These are phyloP conservation scores for Spinellus fusiger DNA, from an alignment of 192 early-diverging fungal species.

Conservation along the genomic window DNA sequence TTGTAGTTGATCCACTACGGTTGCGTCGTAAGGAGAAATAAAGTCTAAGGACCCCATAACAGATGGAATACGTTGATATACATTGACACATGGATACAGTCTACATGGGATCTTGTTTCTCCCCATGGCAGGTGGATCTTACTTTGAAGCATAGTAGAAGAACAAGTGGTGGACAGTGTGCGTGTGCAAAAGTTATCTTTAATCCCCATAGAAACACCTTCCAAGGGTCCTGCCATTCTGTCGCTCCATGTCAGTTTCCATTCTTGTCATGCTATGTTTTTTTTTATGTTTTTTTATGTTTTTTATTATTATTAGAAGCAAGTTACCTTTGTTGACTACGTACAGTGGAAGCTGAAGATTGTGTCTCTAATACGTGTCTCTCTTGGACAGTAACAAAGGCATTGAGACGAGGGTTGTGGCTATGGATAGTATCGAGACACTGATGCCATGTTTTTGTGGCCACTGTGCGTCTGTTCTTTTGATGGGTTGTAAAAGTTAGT, in stretches of 20 bases:
- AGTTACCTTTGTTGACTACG: not conserved
- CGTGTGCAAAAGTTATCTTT: conserved; percentile 79
- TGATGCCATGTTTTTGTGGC: not conserved
- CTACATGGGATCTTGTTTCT: not conserved
- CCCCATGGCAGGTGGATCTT: conserved; percentile 19
- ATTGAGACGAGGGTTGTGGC: conserved; percentile 35
- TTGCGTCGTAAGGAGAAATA: conserved; percentile 66
- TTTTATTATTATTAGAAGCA: not conserved
- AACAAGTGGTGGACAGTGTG: conserved; percentile 64
- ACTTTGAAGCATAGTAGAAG: conserved; percentile 61
- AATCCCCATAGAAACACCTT: conserved; percentile 63
- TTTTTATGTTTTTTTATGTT: not conserved
- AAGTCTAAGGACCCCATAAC: conserved; percentile 40
- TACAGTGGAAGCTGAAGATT: not conserved
- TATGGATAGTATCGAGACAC: conserved; percentile 25
- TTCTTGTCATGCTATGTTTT: not conserved
- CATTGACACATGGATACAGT: not conserved
- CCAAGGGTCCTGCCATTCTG: conserved; percentile 31
- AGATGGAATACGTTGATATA: not conserved
- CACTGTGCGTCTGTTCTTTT: not conserved
- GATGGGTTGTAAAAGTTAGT: not conserved
- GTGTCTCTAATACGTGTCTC: conserved; percentile 8
- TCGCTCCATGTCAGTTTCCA: not conserved
- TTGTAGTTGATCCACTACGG: conserved; percentile 56
- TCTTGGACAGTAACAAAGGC: conserved; percentile 37